These are phyloP conservation scores for Colletotrichum simmondsii DNA, from an alignment of 2,329 filamentous ascomycete genomes.

Conservation along the genomic window DNA sequence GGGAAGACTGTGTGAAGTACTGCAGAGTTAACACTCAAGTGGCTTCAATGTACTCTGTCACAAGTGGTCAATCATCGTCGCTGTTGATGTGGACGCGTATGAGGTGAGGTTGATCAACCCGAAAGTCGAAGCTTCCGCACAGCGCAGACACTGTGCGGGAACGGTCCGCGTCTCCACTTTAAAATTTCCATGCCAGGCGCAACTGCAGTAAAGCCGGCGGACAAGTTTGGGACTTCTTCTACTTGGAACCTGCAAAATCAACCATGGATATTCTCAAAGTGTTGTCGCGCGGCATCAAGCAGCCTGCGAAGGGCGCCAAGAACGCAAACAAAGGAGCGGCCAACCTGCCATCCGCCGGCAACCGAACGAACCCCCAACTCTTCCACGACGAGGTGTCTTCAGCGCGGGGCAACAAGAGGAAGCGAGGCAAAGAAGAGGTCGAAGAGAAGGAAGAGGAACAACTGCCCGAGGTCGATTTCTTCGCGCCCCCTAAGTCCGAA, in stretches of 20 bases:
- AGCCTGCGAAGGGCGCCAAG: conserved; percentile 51
- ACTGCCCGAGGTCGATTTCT: conserved; percentile 67
- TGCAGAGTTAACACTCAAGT: no score
- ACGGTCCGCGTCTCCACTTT: conserved; percentile 20
- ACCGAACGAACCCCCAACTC: conserved; percentile 74
- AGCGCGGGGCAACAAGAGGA: conserved; percentile 63
- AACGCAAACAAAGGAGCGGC: conserved; percentile 45
- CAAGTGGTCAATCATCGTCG: no score
- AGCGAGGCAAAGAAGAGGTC: conserved; percentile 52
- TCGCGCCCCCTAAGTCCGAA: conserved; percentile 60
- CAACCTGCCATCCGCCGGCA: conserved; percentile 73
- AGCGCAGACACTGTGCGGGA: conserved; percentile 1
- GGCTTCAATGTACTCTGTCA: no score
- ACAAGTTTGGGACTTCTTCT: background rate
- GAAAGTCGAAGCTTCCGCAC: background rate
- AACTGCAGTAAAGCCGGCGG: background rate
- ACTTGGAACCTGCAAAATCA: conserved; percentile 3
- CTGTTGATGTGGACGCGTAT: background rate
- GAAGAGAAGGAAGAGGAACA: conserved; percentile 47
- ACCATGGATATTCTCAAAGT: conserved; percentile 80
- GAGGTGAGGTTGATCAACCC: background rate
- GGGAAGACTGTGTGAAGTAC: no score
- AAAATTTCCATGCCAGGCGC: conserved; percentile 30
- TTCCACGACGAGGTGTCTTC: conserved; percentile 67
- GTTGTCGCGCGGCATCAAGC: conserved; percentile 76